phyloP scores from a whole-genome alignment of 2,329 filamentous ascomycete species.

The Coniochaeta prunicola region DNA sequence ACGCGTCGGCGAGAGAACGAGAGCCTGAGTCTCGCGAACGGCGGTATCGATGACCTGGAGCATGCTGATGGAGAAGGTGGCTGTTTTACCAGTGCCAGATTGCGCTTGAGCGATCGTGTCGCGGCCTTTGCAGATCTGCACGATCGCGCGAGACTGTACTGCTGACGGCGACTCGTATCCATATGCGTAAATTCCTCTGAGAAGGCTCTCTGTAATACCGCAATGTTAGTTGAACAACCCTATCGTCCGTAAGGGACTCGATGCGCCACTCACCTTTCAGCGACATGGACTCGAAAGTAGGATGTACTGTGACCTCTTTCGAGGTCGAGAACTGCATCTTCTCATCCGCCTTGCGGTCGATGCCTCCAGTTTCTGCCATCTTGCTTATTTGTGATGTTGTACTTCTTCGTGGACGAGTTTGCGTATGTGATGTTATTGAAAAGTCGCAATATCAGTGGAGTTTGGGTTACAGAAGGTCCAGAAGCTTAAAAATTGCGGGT shows the following conservation, averaged over 20 bases:
- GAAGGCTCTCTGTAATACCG: constrained; percentile 64
- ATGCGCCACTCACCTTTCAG: constrained; percentile 59
- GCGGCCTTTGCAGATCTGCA: constrained; percentile 97
- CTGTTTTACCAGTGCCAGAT: constrained; percentile 94
- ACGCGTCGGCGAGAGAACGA: constrained; percentile 91
- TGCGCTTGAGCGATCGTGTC: constrained; percentile 98
- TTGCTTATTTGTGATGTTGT: not conserved
- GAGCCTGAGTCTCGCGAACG: constrained; percentile 85
- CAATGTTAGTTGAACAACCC: not conserved
- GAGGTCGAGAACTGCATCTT: constrained; percentile 98
- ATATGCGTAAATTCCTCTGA: constrained; percentile 96
- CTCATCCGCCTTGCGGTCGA: constrained; percentile 91
- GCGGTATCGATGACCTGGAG: constrained; percentile 93
- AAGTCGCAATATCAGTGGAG: not conserved
- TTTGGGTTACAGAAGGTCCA: not conserved
- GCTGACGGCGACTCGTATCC: constrained; percentile 97
- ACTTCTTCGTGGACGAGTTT: not conserved
- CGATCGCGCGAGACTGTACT: constrained; percentile 95
- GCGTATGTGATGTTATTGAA: not conserved
- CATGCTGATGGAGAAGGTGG: constrained; percentile 93
- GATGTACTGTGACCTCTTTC: constrained; percentile 92
- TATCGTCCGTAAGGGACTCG: not conserved
- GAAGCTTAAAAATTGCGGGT: not conserved
- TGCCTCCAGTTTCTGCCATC: constrained; percentile 75
- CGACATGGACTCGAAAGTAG: constrained; percentile 93